Evolutionary conservation across 306 rosid genomes (phyloP).

Genomic region (Dalbergia cultrata): DNA sequence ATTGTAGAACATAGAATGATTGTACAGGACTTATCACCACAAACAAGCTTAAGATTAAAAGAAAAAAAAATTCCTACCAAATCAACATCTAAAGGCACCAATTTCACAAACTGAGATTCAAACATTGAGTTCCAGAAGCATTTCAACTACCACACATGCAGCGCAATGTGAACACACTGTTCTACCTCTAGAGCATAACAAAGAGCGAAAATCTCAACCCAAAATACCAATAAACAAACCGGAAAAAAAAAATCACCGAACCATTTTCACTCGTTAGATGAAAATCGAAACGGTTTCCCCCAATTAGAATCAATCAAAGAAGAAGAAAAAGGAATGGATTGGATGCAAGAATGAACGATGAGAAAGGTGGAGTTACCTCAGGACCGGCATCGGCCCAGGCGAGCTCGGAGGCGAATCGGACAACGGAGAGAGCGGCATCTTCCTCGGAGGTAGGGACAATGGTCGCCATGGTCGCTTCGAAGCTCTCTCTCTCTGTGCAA

Average conservation of each 20-base stretch:
- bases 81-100: neutral
- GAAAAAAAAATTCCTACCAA: neutral
- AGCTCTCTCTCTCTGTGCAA: conserved; percentile 37
- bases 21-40: neutral
- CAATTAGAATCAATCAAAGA: neutral
- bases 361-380: conserved; percentile 56
- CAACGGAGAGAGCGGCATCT: conserved; percentile 84
- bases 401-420: conserved; percentile 84
- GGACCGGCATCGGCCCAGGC: conserved; percentile 97
- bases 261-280: neutral
- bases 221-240: neutral
- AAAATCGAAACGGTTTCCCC: neutral
- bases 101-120: neutral
- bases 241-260: neutral
- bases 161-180: neutral
- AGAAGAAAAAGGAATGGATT: neutral
- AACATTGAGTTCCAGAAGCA: neutral
- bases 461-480: conserved; percentile 68
- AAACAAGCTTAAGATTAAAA: neutral
- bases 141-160: neutral
- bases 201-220: neutral
- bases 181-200: neutral
- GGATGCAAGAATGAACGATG: neutral
- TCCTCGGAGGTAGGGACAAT: conserved; percentile 93
- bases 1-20: neutral